Evolutionary conservation across 352 stramenopile genomes (phyloP), one percentile per base, ranked within the genome.

Genomic region (Pythium myriotylum): DNA sequence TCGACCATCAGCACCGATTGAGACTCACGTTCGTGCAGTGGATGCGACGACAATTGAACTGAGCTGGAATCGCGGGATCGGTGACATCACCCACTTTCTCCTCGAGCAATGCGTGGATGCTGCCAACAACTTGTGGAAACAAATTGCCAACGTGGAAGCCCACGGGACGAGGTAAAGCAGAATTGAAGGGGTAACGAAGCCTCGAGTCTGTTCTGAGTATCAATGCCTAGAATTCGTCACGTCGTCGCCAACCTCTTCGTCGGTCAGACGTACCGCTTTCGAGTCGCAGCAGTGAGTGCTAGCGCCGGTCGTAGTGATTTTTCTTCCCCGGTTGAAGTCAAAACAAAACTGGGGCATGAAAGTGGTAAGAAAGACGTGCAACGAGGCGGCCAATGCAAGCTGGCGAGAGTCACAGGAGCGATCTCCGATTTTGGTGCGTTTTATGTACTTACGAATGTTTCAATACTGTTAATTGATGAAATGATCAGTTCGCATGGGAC

Each of bases 251-350:
- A 65, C 4, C 37, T 74, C 6, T 55, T 74, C 17, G 52, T 37
- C 7, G 54, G 57, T 26, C 60, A 35, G 3, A 67, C 57, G 56
- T 78, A 76, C 49, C 50, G 59, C 37, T 79, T 79, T 19, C 67
- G 71, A 29, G 61, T 65, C 23, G 59, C 63, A 17, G 52, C 50
- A 1, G 46, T 59, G 8, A 60, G 42, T 10, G 52, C 61, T 29
- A 37, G 3, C 13, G 46, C 51, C 0, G 64, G 56, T 8, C 53
- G 42, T 23, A 53, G 71, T 22, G 67, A 69, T 39, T 79, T 70
- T 32, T 69, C 61, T 0, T 4, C 41, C 0, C 20, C 52, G 0
- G 42, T 74, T 6, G 37, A 64, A 1, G 58, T 40, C 16, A 54
- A 55, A 14, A 63, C 47, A 20, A 26, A 32, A 13, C 9, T 1